These are phyloP conservation scores for Erysimum cheiranthoides DNA, from an alignment of 345 rosid genomes.

Conservation along the genomic window DNA sequence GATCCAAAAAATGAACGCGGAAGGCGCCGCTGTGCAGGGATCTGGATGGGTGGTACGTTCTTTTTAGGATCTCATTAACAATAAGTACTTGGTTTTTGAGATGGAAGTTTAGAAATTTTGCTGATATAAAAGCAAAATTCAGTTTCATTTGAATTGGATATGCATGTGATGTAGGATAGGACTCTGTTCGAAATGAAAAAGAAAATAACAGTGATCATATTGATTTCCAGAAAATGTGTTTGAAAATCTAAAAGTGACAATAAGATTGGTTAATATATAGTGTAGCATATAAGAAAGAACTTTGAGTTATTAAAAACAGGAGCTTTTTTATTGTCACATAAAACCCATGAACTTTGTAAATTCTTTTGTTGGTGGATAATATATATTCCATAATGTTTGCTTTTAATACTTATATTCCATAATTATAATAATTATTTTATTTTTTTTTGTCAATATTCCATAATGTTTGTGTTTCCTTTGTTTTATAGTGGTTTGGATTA, in stretches of 20 bases:
- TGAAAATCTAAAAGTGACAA: not conserved
- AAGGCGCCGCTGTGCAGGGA: conserved; percentile 94
- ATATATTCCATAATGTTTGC: not conserved
- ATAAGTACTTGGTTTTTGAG: not conserved
- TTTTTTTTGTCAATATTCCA: not conserved
- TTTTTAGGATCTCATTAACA: conserved; percentile 2
- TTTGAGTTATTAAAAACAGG: not conserved
- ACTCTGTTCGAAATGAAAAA: not conserved
- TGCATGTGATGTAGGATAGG: not conserved
- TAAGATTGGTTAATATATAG: not conserved
- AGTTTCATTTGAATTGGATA: not conserved
- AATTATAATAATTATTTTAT: too few relatives aligned
- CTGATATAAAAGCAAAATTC: not conserved
- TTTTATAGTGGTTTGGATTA: conserved; percentile 79
- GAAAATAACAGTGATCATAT: not conserved
- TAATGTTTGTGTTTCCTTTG: not conserved
- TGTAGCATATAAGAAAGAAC: not conserved
- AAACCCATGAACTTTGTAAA: not conserved
- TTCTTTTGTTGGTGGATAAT: conserved; percentile 1
- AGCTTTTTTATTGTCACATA: too few relatives aligned
- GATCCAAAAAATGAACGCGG: conserved; percentile 71
- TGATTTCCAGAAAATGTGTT: not conserved
- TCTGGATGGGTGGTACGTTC: conserved; percentile 97
- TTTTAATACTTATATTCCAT: too few relatives aligned
- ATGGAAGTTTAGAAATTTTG: not conserved